Evolutionary conservation across 2,329 filamentous ascomycete genomes (phyloP), one percentile per base, ranked within the genome.

Genomic region (Dactylellina haptotyla): DNA sequence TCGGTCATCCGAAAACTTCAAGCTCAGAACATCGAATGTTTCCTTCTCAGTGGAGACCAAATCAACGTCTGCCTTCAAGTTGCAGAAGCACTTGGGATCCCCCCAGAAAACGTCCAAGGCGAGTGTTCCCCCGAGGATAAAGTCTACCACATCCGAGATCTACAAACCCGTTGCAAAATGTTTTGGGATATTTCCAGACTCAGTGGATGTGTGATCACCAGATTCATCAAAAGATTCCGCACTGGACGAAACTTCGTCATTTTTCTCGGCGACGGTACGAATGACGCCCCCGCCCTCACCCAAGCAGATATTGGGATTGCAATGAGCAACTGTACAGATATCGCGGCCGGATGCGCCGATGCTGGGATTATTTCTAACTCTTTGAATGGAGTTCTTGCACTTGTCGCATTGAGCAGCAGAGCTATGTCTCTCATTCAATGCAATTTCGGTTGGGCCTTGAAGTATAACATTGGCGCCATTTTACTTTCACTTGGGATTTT

Each of bases 231-330:
- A 0, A 37, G 43, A 34, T 65, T 80, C 84, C 56, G 80, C 16
- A 34, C 58, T 23, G 30, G 46, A 5, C 54, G 71, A 30, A 56
- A 59, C 84, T 66, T 41, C 1, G 85, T 91, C 18, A 80, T 93
- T 6, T 93, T 94, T 80, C 85, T 86, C 56, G 91, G 91, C 32
- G 91, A 94, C 77, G 91, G 91, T 1, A 92, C 89, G n/a, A 94
- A 94, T 79, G 91, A 94, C 78, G 89, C 91, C 0, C 84, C 87
- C 1, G 91, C 91, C 0, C 83, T 94, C 2, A 87, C 89, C 0
- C 86, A 88, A 77, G 89, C 91, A 0, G 86, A 85, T 3, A 85
- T 94, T 30, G 91, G 91, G 26, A 83, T 93, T 0, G 89, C 92
- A 75, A 86, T 94, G 79, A 86, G 85, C 70, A 84, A 83, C 67